Base-by-base conservation (phyloP, 2,329 filamentous ascomycete genomes). In the Lomentospora prolificans region DNA sequence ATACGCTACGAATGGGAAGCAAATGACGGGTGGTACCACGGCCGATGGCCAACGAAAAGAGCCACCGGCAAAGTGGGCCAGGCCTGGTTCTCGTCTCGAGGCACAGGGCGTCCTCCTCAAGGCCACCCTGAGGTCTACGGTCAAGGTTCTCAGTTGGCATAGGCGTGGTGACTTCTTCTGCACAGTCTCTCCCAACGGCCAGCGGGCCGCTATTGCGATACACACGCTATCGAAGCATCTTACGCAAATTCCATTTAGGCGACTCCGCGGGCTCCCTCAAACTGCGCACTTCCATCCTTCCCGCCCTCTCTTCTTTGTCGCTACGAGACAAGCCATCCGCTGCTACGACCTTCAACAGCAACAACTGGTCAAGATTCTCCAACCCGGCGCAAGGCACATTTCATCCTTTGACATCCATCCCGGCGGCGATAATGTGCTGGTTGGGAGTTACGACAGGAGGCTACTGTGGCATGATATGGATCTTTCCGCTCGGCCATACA, bases 391-490 rank as follows among this genome's bases (percentile, higher is more conserved):
- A 3, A 85, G 91, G 58, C 81, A 91, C 90, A 96, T 99, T 63
- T 95, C 89, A 2, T 89, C 85, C 14, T 92, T 99, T 63, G 91
- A 96, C 64, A 82, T 99, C 48, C 95, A 99, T 70, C 86, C 91
- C 0, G 88, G 88, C 17, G 94, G 94, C 50, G 91, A 96, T 72
- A 96, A 99, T 67, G 72, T 99, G 56, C 89, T 97, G 58, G 89
- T 96, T 9, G 90, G 91, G 48, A 94, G 90, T 0, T 99, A 97
- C 72, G 94, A 99, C 72, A 85, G 91, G 61, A 85, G 92, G 50
- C 78, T 99, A 2, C 78, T 99, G 30, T 99, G 94, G 94, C 94
- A 97, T 73, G 94, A 99, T 72, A 79, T 97, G 55, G 94, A 99
- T 62, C 82, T 99, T 33, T 94, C 89, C 1, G 85, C 81, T 60